phyloP scores from a whole-genome alignment of 495 filamentous ascomycete genomes.

The Penicillium tannophilum region DNA sequence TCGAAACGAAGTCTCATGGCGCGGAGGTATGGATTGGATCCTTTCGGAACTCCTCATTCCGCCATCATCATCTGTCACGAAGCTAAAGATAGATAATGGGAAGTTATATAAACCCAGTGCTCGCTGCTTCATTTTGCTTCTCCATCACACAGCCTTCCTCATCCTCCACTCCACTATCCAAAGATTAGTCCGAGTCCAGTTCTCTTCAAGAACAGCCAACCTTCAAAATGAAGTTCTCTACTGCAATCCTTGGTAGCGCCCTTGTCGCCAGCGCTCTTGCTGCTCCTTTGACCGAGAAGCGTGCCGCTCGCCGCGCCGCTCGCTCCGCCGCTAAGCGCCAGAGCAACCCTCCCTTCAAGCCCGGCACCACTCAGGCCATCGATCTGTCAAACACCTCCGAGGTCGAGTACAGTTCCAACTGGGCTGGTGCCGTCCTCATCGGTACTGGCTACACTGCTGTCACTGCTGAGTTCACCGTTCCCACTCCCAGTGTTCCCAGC shows the following conservation, averaged over 20 bases:
- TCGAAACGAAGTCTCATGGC: conserved; percentile 7
- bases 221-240: conserved; percentile 34
- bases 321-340: neutral
- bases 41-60: neutral
- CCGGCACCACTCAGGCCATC: conserved; percentile 28
- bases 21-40: neutral
- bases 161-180: conserved; percentile 2
- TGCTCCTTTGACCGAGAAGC: conserved; percentile 28
- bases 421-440: conserved; percentile 56
- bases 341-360: conserved; percentile 29
- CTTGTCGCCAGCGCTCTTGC: conserved; percentile 31
- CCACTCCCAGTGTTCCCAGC: conserved; percentile 43
- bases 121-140: neutral
- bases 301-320: conserved; percentile 14
- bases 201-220: neutral
- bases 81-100: neutral
- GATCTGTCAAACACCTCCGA: conserved; percentile 31
- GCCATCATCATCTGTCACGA: neutral
- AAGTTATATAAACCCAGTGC: conserved; percentile 8
- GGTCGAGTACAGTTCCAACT: conserved; percentile 51
- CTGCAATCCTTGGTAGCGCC: conserved; percentile 18
- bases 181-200: neutral
- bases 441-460: conserved; percentile 48
- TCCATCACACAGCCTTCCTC: conserved; percentile 7
- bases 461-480: conserved; percentile 52